Evolutionary conservation across 179 eudicot species (phyloP).

Genomic region (Spinacia oleracea): DNA sequence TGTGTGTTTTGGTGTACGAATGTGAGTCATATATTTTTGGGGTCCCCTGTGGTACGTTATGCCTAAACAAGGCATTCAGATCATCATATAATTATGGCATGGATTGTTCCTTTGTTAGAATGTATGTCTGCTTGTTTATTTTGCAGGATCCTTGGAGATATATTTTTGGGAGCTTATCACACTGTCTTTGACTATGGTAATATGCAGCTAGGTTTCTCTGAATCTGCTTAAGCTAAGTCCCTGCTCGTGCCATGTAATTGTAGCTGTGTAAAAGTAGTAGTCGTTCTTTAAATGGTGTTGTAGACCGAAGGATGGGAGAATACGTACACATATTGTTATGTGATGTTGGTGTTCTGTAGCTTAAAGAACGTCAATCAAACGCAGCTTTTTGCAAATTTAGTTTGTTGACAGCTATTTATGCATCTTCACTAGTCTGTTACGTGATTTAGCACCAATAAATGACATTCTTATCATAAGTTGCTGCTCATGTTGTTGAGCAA

Average conservation of each 20-base stretch:
- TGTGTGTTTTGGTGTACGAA: too few relatives aligned
- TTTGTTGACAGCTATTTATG: not conserved
- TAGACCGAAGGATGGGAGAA: slow-evolving; percentile 6
- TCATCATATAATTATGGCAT: not conserved
- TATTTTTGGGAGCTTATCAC: slow-evolving; percentile 90
- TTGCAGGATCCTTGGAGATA: slow-evolving; percentile 89
- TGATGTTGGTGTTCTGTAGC: slow-evolving; percentile 12
- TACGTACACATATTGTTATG: slow-evolving; percentile 1
- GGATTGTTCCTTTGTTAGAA: not conserved
- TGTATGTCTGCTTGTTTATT: slow-evolving; percentile 3
- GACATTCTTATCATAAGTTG: not conserved
- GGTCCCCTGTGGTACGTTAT: slow-evolving; percentile 79
- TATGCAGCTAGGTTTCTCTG: slow-evolving; percentile 72
- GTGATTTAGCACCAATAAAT: not conserved
- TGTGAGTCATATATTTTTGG: too few relatives aligned
- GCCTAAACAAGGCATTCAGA: too few relatives aligned
- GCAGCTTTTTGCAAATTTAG: not conserved
- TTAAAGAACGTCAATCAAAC: not conserved
- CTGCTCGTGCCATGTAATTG: slow-evolving; percentile 14
- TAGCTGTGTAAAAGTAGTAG: slow-evolving; percentile 12
- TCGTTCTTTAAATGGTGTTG: slow-evolving; percentile 15
- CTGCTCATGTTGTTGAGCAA: not conserved
- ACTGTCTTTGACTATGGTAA: slow-evolving; percentile 78
- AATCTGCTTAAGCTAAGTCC: slow-evolving; percentile 41
- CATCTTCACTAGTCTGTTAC: not conserved